Base-by-base conservation (phyloP, 257 asterid species). In the Solanum chilense region DNA sequence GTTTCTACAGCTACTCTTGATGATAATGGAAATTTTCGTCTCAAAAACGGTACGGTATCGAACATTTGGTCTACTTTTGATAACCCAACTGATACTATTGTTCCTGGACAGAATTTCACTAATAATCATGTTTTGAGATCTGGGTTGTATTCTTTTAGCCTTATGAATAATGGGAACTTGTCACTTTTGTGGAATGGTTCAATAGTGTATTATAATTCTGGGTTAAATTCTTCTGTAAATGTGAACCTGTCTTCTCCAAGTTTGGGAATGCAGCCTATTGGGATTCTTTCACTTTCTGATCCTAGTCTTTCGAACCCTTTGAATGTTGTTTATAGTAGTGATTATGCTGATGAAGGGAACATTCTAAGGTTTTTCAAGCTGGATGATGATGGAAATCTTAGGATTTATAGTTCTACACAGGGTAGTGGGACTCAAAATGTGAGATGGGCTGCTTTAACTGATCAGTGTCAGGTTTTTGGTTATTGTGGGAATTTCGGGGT, bases 401-500 rank as follows among this genome's bases (percentile, higher is more conserved):
- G 96, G 60, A 93, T 96, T 88, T 94, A 95, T 66, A 95, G 98
- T 82, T 91, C 92, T 21, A 18, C 85, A 7, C 88, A 76, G 81
- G 94, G 94, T n/a, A 91, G 93, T 91, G 93, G 95, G 20, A 84
- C 60, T 47, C 68, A 81, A 87, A 82, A 39, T 37, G 77, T 87
- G 86, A 92, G 92, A 76, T 96, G 99, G 99, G 92, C 99, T 87
- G 98, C 98, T 33, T 90, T 96, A 81, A 89, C 92, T 70, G 94
- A 96, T 91, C 99, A 95, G 64, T 96, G 99, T 81, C 92, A 85
- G 71, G 98, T 96, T 85, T 96, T 86, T 86, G 99, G 95, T 9
- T 96, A 82, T 87, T 96, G 99, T 90, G 99, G 99, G 84, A 90
- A 96, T 86, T 85, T 90, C 66, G 99, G 99, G 52, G 89, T 96